Base-by-base conservation (phyloP, 495 filamentous ascomycete genomes). In the Daldinia caldariorum region DNA sequence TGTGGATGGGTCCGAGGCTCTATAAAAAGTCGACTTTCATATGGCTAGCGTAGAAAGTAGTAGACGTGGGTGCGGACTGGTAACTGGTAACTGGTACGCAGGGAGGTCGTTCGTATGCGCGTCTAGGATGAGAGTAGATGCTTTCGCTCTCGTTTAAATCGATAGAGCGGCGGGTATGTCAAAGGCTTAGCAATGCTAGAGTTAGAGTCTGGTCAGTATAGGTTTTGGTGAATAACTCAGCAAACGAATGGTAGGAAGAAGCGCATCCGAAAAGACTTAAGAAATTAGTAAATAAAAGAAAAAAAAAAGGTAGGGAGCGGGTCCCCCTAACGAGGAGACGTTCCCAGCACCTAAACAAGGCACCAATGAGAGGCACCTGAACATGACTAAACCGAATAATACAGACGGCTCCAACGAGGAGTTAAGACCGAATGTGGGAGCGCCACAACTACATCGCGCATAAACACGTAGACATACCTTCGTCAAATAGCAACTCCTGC, bases 151-250 rank as follows among this genome's bases (percentile, higher is more conserved):
- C 55, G 47, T 50, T 63, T 32, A 47, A 58, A 49, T 55, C 59
- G 49, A 58, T 32, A 20, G 34, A 64, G 63, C 39, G 63, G 63
- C 67, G 69, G 63, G 69, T 71, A 71, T 67, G 49, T 39, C 49
- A 39, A 66, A 16, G 47, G 54, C 59, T 67, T 32, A 66, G 57
- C 41, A 39, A 61, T 54, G 47, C 69, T 71, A 67, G 29, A 50
- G 38, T 58, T 32, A 22, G 41, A 49, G 49, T 53, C 58, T 49
- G 22, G 53, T 71, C 47, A 71, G 63, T 38, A 53, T 12, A 37
- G 22, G 57, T 34, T 31, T 31, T 41, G 31, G 39, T 10, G 35
- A 41, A 41, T 4, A 35, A n/a, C 7, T 43, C 12, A 16, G 51
- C 38, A 64, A 31, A 18, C 1, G 4, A 14, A 6, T 13, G 49